Conservation (phyloP, 176 grass and related monocot genomes). For the Hyparrhenia diplandra region DNA sequence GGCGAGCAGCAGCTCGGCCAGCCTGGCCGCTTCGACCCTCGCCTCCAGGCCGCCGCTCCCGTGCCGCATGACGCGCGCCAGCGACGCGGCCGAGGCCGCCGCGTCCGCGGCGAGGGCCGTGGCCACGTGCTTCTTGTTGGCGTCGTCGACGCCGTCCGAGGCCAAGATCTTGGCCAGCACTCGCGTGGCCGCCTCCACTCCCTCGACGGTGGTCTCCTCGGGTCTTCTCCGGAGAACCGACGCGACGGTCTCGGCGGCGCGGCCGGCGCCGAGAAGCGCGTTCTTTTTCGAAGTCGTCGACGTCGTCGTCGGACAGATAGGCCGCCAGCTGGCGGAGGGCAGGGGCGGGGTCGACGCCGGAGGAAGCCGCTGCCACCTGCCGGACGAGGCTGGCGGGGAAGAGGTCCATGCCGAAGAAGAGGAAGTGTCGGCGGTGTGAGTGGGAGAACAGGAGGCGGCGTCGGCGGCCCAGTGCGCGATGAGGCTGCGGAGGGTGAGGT, state of each 20-base stretch:
- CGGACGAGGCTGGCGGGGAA: conserved; percentile 31
- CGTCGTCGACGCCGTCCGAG: conserved; percentile 50
- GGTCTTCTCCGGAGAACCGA: conserved; percentile 40
- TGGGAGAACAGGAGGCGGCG: conserved; percentile 36
- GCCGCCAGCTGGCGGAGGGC: conserved; percentile 52
- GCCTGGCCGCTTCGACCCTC: conserved; percentile 49
- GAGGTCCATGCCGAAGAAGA: not conserved
- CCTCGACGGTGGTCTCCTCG: conserved; percentile 1
- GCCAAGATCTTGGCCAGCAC: conserved; percentile 49
- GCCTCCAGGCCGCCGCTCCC: conserved; percentile 36
- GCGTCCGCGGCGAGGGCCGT: conserved; percentile 37
- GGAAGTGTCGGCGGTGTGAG: not conserved
- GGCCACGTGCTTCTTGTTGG: conserved; percentile 54
- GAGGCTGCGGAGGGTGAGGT: conserved; percentile 77
- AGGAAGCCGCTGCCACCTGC: conserved; percentile 31
- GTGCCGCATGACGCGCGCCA: conserved; percentile 44
- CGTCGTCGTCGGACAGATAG: conserved; percentile 59
- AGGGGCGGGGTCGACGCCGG: conserved; percentile 21
- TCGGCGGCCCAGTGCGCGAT: conserved; percentile 68
- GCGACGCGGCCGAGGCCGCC: conserved; percentile 24
- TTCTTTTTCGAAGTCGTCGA: conserved; percentile 92
- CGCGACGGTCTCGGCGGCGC: conserved; percentile 42
- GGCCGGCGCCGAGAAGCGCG: conserved; percentile 42
- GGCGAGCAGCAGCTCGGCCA: conserved; percentile 45
- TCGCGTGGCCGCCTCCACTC: conserved; percentile 35